Evolutionary conservation across 2,329 filamentous ascomycete species (phyloP), one percentile per base, ranked within the genome.

Genomic region (Bretziella fagacearum): DNA sequence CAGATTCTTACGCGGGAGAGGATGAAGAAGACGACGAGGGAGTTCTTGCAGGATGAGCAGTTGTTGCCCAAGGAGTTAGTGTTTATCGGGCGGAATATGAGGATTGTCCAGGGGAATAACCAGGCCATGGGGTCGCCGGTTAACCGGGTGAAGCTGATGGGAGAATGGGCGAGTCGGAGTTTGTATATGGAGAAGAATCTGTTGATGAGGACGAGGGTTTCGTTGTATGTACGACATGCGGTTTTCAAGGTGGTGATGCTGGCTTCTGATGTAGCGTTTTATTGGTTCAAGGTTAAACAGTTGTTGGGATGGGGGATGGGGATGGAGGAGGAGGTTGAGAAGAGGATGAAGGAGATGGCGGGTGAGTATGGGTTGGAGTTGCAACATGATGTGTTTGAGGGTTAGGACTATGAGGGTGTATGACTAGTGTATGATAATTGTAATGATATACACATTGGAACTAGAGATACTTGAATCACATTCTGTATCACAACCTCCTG

Each of bases 321-420:
- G 0, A 91, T 96, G 82, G 91, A 96, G 60, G 89, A 95, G 58
- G 85, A 89, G 59, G 78, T 96, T 52, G 91, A 96, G 67, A 73
- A 74, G 57, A 74, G 81, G 55, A 93, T 96, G 86, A 79, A 74
- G 62, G 74, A 71, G 49, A 83, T 95, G 69, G 89, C 87, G 1
- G 84, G 82, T 59, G 87, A 93, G 55, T 86, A 91, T 64, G 91
- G 91, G 0, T 76, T 96, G 2, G 87, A 96, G 62, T 63, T 96
- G 54, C 82, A 93, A 59, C 84, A 93, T 60, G 77, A 79, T 33
- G 73, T 94, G 2, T 95, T 95, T 63, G 84, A 93, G 48, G 87
- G 89, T 3, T 94, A 56, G 27, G n/a, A n/a, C n/a, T n/a, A n/a
- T 29, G 56, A 54, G 25, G 11, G 18, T 36, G 15, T 39, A 20